phyloP scores from a whole-genome alignment of 2,329 filamentous ascomycete species.

The Colletotrichum chrysophilum region DNA sequence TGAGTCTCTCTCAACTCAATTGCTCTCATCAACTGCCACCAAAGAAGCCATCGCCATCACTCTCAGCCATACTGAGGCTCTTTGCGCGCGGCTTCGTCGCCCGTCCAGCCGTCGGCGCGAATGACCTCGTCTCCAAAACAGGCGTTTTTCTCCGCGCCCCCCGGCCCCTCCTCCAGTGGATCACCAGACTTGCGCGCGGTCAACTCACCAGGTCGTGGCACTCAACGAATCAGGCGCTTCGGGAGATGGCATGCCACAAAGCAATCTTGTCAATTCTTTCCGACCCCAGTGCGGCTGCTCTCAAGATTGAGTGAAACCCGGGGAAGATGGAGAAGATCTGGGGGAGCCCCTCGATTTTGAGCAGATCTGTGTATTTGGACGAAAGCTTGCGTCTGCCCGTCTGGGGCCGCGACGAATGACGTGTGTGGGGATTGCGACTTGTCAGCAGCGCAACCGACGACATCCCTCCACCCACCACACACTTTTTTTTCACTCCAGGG shows the following conservation, averaged over 20 bases:
- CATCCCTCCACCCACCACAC: neutral
- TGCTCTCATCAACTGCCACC: neutral
- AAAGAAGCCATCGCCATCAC: neutral
- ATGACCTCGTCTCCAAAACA: conserved; percentile 13
- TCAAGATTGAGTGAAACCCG: conserved; percentile 17
- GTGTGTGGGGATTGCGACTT: conserved; percentile 7
- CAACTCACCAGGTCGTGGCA: conserved; percentile 24
- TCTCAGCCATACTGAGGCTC: neutral
- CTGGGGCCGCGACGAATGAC: conserved; percentile 4
- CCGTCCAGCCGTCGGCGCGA: neutral
- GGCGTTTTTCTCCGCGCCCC: conserved; percentile 17
- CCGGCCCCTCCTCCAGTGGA: conserved; percentile 2
- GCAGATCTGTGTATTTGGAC: conserved; percentile 10
- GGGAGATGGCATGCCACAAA: conserved; percentile 20
- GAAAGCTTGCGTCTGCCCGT: neutral
- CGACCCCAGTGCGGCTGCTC: conserved; percentile 11
- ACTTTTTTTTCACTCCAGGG: neutral
- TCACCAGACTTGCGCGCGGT: neutral
- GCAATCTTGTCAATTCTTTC: conserved; percentile 18
- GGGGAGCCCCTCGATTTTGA: conserved; percentile 22
- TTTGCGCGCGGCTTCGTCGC: neutral
- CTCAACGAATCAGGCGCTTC: conserved; percentile 24
- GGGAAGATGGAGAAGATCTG: conserved; percentile 23
- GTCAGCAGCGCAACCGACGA: conserved; percentile 11
- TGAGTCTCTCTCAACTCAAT: neutral